Evolutionary conservation across 1,139 yeast genomes (phyloP).

Genomic region (Hansenula lynferdii): DNA sequence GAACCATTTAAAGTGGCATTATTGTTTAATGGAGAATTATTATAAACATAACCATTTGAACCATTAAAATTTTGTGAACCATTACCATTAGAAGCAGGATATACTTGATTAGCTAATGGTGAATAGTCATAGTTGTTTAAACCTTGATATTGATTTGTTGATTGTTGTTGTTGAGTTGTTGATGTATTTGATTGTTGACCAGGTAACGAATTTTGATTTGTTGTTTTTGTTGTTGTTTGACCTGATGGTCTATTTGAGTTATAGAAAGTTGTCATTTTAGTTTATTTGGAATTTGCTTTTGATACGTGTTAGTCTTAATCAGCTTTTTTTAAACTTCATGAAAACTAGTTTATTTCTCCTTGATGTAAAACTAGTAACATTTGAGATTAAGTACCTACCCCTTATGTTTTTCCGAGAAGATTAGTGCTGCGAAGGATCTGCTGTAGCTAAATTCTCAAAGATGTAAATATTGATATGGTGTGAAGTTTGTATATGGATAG

Average conservation of each 20-base stretch:
- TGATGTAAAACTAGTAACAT: neutral
- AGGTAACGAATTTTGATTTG: slow-evolving; percentile 1
- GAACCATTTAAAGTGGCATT: slow-evolving; percentile 12
- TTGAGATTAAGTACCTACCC: no score
- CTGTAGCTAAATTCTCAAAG: neutral
- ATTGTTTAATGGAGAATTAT: slow-evolving; percentile 12
- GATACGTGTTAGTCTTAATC: no score
- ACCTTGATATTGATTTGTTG: neutral
- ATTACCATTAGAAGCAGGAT: neutral
- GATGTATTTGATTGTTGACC: neutral
- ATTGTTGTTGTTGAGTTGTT: slow-evolving; percentile 1
- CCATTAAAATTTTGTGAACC: no score
- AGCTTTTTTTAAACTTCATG: no score
- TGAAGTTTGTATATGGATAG: neutral
- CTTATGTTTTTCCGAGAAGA: neutral
- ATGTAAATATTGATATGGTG: no score
- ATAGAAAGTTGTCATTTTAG: neutral
- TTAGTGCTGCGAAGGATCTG: neutral
- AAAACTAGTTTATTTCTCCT: no score
- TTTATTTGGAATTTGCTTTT: neutral
- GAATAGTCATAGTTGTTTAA: slow-evolving; percentile 2
- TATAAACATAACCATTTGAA: slow-evolving; percentile 6
- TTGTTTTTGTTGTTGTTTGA: neutral
- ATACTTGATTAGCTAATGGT: slow-evolving; percentile 3
- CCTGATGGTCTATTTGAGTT: neutral